These are phyloP conservation scores for Skeletonema costatum DNA, from an alignment of 108 stramenopile genomes.

Conservation along the genomic window DNA sequence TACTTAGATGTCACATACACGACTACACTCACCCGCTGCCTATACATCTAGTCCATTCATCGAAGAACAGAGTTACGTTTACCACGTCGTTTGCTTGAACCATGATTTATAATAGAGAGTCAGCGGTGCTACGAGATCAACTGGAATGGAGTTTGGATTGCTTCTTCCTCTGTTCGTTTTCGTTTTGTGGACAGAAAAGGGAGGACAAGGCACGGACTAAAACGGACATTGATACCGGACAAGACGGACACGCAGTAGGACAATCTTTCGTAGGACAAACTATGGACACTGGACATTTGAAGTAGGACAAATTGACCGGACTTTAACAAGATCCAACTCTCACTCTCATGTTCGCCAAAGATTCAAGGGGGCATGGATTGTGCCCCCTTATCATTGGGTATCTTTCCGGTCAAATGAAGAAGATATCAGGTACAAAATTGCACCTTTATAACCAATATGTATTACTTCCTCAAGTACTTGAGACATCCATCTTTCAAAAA, in stretches of 20 bases:
- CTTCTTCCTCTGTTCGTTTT: too few species aligned
- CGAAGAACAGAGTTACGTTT: slow-evolving; percentile 31
- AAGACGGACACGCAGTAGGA: too few species aligned
- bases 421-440: background rate
- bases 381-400: background rate
- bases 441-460: background rate
- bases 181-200: too few species aligned
- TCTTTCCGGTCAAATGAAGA: background rate
- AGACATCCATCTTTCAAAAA: too few species aligned
- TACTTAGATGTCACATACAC: background rate
- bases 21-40: slow-evolving; percentile 22
- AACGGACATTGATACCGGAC: too few species aligned
- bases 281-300: background rate
- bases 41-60: slow-evolving; percentile 82
- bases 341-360: background rate
- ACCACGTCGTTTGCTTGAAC: slow-evolving; percentile 38
- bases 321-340: background rate
- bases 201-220: too few species aligned
- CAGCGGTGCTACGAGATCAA: background rate
- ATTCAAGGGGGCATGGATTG: background rate
- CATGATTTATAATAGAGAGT: background rate
- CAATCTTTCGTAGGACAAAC: too few species aligned
- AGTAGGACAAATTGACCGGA: background rate
- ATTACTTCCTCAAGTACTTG: background rate
- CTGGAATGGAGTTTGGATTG: background rate